These are phyloP conservation scores for Tetrahymena thermophila DNA, from an alignment of 73 alveolate genomes.

Conservation along the genomic window DNA sequence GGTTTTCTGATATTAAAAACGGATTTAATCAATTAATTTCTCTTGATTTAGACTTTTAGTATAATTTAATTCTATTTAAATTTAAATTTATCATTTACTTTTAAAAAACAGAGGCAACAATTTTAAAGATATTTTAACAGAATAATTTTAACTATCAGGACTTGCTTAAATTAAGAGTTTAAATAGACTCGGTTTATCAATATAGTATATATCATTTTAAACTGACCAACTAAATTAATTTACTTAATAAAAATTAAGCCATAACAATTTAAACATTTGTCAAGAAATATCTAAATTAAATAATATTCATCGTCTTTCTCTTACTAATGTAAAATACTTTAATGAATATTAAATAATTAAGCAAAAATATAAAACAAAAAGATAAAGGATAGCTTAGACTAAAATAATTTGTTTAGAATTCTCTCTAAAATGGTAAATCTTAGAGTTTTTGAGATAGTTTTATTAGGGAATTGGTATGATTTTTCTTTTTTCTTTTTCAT, in stretches of 20 bases:
- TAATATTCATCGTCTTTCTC: background rate
- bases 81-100: too few relatives aligned
- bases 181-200: too few relatives aligned
- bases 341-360: too few relatives aligned
- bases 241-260: background rate
- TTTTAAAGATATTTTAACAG: too few relatives aligned
- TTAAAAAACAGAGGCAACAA: too few relatives aligned
- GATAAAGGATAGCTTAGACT: background rate
- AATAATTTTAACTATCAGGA: background rate
- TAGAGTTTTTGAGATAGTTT: background rate
- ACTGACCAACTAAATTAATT: too few relatives aligned
- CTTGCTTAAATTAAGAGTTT: background rate
- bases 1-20: background rate
- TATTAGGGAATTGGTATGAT: background rate
- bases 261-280: too few relatives aligned
- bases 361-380: too few relatives aligned
- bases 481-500: too few relatives aligned
- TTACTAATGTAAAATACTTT: background rate
- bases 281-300: background rate
- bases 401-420: too few relatives aligned
- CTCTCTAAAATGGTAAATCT: background rate
- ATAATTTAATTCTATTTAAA: background rate
- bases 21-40: background rate
- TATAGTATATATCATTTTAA: background rate
- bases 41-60: background rate